Percentiles rank a stretch among this genome's conserved stretches.
Evolutionary conservation across 345 rosid species (phyloP).

Genomic region (Abelmoschus esculentus): DNA sequence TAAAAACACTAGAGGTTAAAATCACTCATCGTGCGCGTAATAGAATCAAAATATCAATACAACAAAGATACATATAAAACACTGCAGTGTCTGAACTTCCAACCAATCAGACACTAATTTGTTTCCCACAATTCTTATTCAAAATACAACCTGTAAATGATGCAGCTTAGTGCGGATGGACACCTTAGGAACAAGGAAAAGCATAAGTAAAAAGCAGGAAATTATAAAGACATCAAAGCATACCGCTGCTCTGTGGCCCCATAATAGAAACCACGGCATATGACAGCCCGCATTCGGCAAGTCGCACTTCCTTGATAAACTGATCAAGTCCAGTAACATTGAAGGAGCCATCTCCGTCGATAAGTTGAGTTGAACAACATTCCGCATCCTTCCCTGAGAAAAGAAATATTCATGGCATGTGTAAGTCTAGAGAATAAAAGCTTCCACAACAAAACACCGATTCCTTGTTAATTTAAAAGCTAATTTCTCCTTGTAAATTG

Average conservation of each 20-base stretch:
- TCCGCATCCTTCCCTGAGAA: constrained; percentile 36
- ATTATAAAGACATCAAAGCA: constrained; percentile 17
- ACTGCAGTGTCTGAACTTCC: not conserved
- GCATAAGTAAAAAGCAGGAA: not conserved
- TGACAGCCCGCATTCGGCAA: constrained; percentile 87
- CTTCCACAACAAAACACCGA: not conserved
- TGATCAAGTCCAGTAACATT: constrained; percentile 57
- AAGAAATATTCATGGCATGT: not conserved
- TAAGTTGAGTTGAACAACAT: constrained; percentile 80
- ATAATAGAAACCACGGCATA: constrained; percentile 93
- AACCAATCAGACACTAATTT: not conserved
- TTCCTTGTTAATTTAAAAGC: not conserved
- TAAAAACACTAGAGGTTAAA: not conserved
- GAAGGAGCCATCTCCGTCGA: constrained; percentile 85
- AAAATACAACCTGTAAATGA: not conserved
- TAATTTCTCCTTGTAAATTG: not conserved
- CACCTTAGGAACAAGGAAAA: not conserved
- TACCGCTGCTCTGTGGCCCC: constrained; percentile 99
- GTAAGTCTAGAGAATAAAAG: not conserved
- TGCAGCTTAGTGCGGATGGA: not conserved
- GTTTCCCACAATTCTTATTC: not conserved
- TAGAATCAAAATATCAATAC: not conserved
- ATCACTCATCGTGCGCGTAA: not conserved
- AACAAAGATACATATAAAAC: not conserved
- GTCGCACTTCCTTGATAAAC: constrained; percentile 64